Evolutionary conservation across 176 grass and related monocot genomes (phyloP), one percentile per base, ranked within the genome.

Genomic region (Oryza meridionalis): DNA sequence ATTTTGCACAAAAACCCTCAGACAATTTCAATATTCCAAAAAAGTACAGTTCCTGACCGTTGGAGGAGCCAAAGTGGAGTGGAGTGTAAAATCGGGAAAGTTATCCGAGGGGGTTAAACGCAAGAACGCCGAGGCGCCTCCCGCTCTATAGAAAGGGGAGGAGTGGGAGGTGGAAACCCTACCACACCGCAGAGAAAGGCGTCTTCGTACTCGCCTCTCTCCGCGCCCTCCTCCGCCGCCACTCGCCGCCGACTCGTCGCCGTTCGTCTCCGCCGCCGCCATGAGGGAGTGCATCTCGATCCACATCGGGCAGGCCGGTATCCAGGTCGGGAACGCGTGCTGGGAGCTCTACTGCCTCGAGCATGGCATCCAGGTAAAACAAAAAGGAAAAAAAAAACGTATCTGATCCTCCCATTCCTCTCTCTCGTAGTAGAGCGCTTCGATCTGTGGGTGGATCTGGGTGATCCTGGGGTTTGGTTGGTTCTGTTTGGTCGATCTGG

Each of bases 1-100:
- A 13, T 49, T 15, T 49, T 14, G 0, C 12, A 49, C 15, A 0
- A 3, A 14, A 0, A 0, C 3, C 46, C 46, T 49, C 3, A 1
- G 0, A 0, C 4, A 0, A 2, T 49, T 1, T 5, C 16, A 0
- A 19, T 55, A 13, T 55, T 55, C 6, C 51, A 0, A 17, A 55
- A 7, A 0, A 37, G 6, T 7, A 19, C 4, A 2, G 1, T 0
- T 19, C 55, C 7, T 8, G 55, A 22, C 19, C 51, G 51, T 21
- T 21, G 5, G 17, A 53, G 51, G 17, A 21, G 17, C 29, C 29
- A 2, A 31, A 31, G 58, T 1, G 58, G 58, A 5, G n/a, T 0
- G 21, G 1, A 62, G 7, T 62, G 58, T 62, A 0, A 62, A 62
- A 6, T 1, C 0, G 0, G 0, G 22, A 62, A 62, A 9, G 2